Evolutionary conservation across 306 rosid genomes (phyloP).

Genomic region (Cicer bijugum): DNA sequence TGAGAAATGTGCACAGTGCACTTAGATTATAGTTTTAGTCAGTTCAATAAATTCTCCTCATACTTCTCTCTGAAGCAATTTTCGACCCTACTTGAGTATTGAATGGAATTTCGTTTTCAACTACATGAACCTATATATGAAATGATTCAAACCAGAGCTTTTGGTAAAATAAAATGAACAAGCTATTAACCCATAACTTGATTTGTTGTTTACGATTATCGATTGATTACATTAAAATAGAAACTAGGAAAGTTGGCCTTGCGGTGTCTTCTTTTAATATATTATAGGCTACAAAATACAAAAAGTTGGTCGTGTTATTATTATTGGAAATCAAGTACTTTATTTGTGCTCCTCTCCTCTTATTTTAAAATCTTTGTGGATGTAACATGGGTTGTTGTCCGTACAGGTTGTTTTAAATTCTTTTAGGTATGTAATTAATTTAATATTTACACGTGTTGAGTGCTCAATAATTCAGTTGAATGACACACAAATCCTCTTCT

Average conservation of each 20-base stretch:
- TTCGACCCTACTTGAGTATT: neutral
- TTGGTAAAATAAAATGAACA: too few relatives aligned
- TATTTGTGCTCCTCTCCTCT: neutral
- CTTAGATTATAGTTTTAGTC: neutral
- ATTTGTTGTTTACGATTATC: neutral
- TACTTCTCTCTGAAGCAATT: neutral
- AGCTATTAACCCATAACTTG: neutral
- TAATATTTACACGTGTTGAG: neutral
- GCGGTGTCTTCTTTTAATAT: neutral
- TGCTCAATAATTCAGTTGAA: conserved; percentile 28
- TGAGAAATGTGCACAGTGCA: neutral
- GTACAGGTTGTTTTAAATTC: conserved; percentile 6
- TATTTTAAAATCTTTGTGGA: neutral
- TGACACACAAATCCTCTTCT: neutral
- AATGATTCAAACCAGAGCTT: too few relatives aligned
- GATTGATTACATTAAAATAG: too few relatives aligned
- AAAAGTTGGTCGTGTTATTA: neutral
- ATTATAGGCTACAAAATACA: neutral
- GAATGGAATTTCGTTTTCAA: neutral
- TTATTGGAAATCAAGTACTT: neutral
- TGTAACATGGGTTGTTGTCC: conserved; percentile 6
- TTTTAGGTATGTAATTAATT: neutral
- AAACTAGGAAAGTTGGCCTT: too few relatives aligned
- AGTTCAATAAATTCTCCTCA: neutral
- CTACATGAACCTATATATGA: neutral